Percentiles rank a stretch among this genome's conserved stretches.
Conservation (phyloP, 768 basidiomycete species). For the Boletus edulis region DNA sequence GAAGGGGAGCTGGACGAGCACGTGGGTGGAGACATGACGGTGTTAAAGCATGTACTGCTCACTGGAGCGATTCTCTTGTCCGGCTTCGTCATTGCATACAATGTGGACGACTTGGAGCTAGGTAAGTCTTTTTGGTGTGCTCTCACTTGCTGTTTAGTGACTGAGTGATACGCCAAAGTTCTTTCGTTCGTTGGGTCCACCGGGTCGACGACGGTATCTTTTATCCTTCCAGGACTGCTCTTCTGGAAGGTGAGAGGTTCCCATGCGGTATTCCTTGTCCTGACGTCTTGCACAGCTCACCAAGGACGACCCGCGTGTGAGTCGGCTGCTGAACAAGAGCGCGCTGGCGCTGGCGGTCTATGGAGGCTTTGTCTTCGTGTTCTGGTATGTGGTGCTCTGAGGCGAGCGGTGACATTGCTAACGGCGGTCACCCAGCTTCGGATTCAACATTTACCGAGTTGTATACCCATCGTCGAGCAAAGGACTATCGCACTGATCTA, state of each 20-base stretch:
- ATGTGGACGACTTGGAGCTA: conserved; percentile 74
- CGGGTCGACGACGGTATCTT: conserved; percentile 94
- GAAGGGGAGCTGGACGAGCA: conserved; percentile 56
- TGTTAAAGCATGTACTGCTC: conserved; percentile 64
- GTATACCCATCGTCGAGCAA: conserved; percentile 31
- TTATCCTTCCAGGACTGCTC: conserved; percentile 90
- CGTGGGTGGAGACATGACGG: conserved; percentile 57
- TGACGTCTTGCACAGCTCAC: conserved; percentile 50
- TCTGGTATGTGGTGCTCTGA: conserved; percentile 64
- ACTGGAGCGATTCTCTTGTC: conserved; percentile 62
- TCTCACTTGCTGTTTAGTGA: conserved; percentile 10
- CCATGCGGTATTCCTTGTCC: conserved; percentile 7
- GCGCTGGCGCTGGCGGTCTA: conserved; percentile 70
- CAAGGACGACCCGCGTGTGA: conserved; percentile 57
- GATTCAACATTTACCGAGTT: conserved; percentile 75
- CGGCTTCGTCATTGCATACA: conserved; percentile 73
- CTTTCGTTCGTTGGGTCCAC: conserved; percentile 96
- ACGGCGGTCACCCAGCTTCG: conserved; percentile 47
- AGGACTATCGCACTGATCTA: conserved; percentile 3
- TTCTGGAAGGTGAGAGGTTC: conserved; percentile 76
- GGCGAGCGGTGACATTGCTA: neutral
- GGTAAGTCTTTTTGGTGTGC: conserved; percentile 43
- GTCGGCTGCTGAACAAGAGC: conserved; percentile 53
- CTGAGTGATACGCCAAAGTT: conserved; percentile 45
- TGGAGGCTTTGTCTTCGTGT: conserved; percentile 75